Evolutionary conservation across 2,329 filamentous ascomycete species (phyloP), one percentile per base, ranked within the genome.

Genomic region (Colletotrichum caudatum): DNA sequence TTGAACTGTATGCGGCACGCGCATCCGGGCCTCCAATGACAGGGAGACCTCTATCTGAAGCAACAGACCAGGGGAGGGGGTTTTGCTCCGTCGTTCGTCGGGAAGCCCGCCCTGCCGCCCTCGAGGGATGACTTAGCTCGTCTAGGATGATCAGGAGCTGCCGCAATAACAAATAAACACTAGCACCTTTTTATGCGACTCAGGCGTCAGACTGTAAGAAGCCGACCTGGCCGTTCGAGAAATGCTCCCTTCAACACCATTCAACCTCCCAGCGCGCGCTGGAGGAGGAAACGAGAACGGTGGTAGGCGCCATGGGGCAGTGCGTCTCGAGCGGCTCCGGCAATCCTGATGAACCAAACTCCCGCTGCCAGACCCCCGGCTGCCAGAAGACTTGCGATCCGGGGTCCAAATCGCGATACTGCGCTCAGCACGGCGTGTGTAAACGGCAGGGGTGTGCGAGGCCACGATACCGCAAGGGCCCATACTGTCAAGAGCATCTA

Each of bases 401-500:
- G 20, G 50, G 59, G 23, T 54, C 59, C 8, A 59, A 33, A 23
- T 69, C 69, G 60, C 69, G 65, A 69, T 72, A 69, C 54, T 72
- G 69, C 48, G 26, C 60, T 41, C 69, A 64, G 35, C 69, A 72
- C 46, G 69, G 54, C 39, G 53, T 60, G 53, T 72, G 69, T 62
- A 72, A 35, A 29, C 66, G 66, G 60, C 69, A 69, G 54, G 69
- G 69, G 39, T 72, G 69, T 39, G 26, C 46, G 23, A 72, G 53
- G 46, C 51, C 63, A 26, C 66, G 70, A 60, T 54, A 59, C 46
- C 66, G 67, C 35, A 66, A 63, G 62, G 70, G 62, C 18, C 70
- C 67, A 41, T 73, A 71, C 26, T 73, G 70, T 71, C 70, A 66
- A 66, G 61, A 71, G 29, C 70, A 73, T 58, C 33, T 71, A 46